A percentile compares a stretch with the other conserved stretches of the same genome.
phyloP scores from a whole-genome alignment of 2,329 filamentous ascomycete species.

The Colletotrichum truncatum region DNA sequence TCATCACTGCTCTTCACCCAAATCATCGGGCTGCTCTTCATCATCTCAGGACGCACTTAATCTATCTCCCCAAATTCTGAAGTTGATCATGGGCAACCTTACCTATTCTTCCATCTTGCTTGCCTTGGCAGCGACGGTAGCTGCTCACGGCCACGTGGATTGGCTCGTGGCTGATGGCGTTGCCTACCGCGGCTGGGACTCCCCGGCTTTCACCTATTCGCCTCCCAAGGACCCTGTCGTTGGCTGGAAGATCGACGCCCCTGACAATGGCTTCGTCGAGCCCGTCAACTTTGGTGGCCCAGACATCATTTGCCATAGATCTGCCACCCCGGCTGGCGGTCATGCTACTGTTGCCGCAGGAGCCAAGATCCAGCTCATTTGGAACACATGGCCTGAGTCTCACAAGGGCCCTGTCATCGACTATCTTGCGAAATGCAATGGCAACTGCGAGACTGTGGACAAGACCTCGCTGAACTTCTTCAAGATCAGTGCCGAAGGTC shows the following conservation, averaged over 20 bases:
- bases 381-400: slow-evolving; percentile 72
- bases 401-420: slow-evolving; percentile 70
- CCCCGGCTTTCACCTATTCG: slow-evolving; percentile 43
- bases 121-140: slow-evolving; percentile 33
- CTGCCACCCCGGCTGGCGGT: slow-evolving; percentile 48
- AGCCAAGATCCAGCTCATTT: slow-evolving; percentile 65
- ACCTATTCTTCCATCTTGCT: slow-evolving; percentile 29
- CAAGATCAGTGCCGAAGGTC: slow-evolving; percentile 66
- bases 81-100: slow-evolving; percentile 12
- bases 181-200: slow-evolving; percentile 51
- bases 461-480: slow-evolving; percentile 62
- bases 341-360: slow-evolving; percentile 64
- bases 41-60: background rate
- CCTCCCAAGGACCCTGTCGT: slow-evolving; percentile 35
- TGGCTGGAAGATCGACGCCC: slow-evolving; percentile 45
- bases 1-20: slow-evolving; percentile 11
- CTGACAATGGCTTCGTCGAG: slow-evolving; percentile 54
- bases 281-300: slow-evolving; percentile 48
- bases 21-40: background rate
- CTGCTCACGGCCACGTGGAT: slow-evolving; percentile 44
- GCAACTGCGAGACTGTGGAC: slow-evolving; percentile 61
- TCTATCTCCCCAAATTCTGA: background rate
- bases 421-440: slow-evolving; percentile 65
- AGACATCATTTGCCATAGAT: slow-evolving; percentile 59
- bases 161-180: slow-evolving; percentile 39